Conservation (phyloP, 2,329 filamentous ascomycete genomes). For the Akanthomyces lecanii region DNA sequence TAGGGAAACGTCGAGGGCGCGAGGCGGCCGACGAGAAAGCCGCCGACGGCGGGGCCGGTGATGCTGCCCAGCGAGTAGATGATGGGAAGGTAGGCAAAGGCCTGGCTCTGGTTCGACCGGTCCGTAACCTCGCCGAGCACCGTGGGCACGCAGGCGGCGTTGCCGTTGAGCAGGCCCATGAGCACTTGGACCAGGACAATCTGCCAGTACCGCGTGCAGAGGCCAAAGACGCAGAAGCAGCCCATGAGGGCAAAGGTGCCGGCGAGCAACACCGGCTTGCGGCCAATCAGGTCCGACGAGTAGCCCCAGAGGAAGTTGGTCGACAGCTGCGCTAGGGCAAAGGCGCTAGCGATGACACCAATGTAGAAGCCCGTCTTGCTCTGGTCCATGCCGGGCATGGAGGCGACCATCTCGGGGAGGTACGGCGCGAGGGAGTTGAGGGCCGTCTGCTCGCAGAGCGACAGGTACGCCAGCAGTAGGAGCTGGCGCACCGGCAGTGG, state of each 20-base stretch:
- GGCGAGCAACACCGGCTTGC: slow-evolving; percentile 69
- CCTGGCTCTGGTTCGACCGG: slow-evolving; percentile 85
- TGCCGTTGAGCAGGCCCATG: slow-evolving; percentile 93
- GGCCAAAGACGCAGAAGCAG: slow-evolving; percentile 83
- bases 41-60: slow-evolving; percentile 87
- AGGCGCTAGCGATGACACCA: slow-evolving; percentile 82
- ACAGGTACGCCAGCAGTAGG: slow-evolving; percentile 78
- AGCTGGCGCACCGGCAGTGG: slow-evolving; percentile 82
- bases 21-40: slow-evolving; percentile 68
- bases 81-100: slow-evolving; percentile 90
- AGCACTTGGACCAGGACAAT: slow-evolving; percentile 78
- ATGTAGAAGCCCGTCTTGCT: slow-evolving; percentile 79
- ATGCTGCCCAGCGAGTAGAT: slow-evolving; percentile 96
- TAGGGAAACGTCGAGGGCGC: slow-evolving; percentile 68
- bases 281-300: slow-evolving; percentile 61
- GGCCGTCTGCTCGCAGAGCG: slow-evolving; percentile 90
- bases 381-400: slow-evolving; percentile 73
- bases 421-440: slow-evolving; percentile 96
- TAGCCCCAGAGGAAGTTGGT: slow-evolving; percentile 70
- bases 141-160: slow-evolving; percentile 89
- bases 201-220: slow-evolving; percentile 78
- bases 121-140: slow-evolving; percentile 94
- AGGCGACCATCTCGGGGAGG: slow-evolving; percentile 83
- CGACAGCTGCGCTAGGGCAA: slow-evolving; percentile 85
- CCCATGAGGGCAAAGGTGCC: slow-evolving; percentile 78